Evolutionary conservation across 2,329 filamentous ascomycete species (phyloP).

Genomic region (Annulohypoxylon truncatum): DNA sequence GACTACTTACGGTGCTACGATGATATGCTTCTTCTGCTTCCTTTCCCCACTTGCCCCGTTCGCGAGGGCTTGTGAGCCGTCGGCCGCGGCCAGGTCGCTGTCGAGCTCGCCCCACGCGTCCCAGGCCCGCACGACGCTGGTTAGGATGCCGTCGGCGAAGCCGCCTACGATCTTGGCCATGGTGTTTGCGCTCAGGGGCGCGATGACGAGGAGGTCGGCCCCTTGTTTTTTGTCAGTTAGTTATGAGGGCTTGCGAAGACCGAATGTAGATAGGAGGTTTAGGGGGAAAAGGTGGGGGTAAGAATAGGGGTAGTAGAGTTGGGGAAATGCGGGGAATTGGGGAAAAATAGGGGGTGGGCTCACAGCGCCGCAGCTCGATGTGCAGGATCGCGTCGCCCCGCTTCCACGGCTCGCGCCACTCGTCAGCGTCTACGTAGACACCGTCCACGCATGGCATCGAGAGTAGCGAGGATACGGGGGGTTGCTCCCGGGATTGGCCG

Average conservation of each 20-base stretch:
- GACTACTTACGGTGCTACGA: constrained; percentile 73
- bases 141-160: constrained; percentile 81
- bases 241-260: neutral
- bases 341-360: constrained; percentile 3
- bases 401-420: constrained; percentile 84
- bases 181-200: constrained; percentile 84
- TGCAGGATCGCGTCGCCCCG: constrained; percentile 86
- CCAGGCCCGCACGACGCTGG: constrained; percentile 84
- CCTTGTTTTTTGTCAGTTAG: constrained; percentile 49
- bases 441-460: constrained; percentile 78
- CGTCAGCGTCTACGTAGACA: constrained; percentile 85
- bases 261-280: neutral
- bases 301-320: neutral
- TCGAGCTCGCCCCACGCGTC: constrained; percentile 76
- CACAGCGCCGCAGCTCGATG: constrained; percentile 80
- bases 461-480: constrained; percentile 69
- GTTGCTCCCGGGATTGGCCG: constrained; percentile 82
- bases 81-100: too few relatives aligned
- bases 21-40: constrained; percentile 70
- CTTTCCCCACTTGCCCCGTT: constrained; percentile 20
- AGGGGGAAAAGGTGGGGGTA: neutral
- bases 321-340: neutral
- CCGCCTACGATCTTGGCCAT: constrained; percentile 86
- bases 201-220: constrained; percentile 84
- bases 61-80: too few relatives aligned